Evolutionary conservation across 352 stramenopile species (phyloP).

Genomic region (Phytophthora macrochlamydospora): DNA sequence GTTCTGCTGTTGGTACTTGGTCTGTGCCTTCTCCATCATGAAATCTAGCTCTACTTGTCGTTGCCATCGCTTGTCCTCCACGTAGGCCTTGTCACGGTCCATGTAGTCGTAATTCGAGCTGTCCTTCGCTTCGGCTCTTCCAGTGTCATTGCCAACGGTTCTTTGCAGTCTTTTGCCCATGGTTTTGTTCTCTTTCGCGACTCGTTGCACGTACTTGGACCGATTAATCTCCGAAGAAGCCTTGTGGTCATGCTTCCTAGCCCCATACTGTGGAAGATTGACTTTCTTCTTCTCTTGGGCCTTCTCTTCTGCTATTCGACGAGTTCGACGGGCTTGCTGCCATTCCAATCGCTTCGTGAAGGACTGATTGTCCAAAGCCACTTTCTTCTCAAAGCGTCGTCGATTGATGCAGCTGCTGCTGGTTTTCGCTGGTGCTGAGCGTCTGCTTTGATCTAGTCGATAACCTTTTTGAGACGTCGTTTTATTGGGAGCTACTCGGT

Average conservation of each 20-base stretch:
- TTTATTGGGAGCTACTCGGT: slow-evolving; percentile 11
- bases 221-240: slow-evolving; percentile 70
- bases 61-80: slow-evolving; percentile 46
- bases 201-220: slow-evolving; percentile 53
- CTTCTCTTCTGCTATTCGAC: slow-evolving; percentile 34
- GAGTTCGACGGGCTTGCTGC: slow-evolving; percentile 36
- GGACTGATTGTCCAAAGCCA: slow-evolving; percentile 61
- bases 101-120: slow-evolving; percentile 33
- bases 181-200: slow-evolving; percentile 56
- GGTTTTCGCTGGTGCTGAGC: slow-evolving; percentile 28
- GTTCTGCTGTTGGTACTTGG: slow-evolving; percentile 63
- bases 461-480: slow-evolving; percentile 7
- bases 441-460: slow-evolving; percentile 15
- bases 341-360: slow-evolving; percentile 60
- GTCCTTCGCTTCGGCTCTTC: slow-evolving; percentile 30
- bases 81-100: slow-evolving; percentile 56
- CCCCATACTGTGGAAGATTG: slow-evolving; percentile 42
- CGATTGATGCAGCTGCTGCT: slow-evolving; percentile 72
- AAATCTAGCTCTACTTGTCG: slow-evolving; percentile 61
- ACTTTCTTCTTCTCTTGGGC: slow-evolving; percentile 45
- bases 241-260: slow-evolving; percentile 55
- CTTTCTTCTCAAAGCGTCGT: slow-evolving; percentile 53
- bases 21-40: slow-evolving; percentile 60
- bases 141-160: slow-evolving; percentile 32
- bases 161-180: slow-evolving; percentile 57